Evolutionary conservation across 169 alveolate species (phyloP).

Genomic region (Plasmodium vinckei): DNA sequence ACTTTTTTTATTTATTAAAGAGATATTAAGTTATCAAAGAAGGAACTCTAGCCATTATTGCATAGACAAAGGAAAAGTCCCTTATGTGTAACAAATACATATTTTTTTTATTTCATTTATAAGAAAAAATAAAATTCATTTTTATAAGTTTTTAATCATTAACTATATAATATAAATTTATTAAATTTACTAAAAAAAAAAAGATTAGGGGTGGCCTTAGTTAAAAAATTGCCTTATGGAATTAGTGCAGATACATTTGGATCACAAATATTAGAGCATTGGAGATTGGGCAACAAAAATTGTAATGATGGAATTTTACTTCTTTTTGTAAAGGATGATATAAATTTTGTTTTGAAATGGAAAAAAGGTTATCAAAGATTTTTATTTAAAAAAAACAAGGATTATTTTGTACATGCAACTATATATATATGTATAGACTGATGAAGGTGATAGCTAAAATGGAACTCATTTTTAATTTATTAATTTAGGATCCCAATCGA

Average conservation of each 20-base stretch:
- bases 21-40: constrained; percentile 60
- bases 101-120: background rate
- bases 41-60: constrained; percentile 51
- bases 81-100: constrained; percentile 33
- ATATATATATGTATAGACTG: too few species aligned
- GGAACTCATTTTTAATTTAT: background rate
- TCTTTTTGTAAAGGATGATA: constrained; percentile 65
- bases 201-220: constrained; percentile 67
- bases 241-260: constrained; percentile 63
- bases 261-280: constrained; percentile 51
- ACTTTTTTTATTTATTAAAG: constrained; percentile 6
- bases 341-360: constrained; percentile 60
- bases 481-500: constrained; percentile 55
- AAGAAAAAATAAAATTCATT: background rate
- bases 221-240: constrained; percentile 62
- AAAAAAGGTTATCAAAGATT: constrained; percentile 39
- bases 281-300: constrained; percentile 53
- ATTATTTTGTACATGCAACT: too few species aligned
- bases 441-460: too few species aligned
- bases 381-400: background rate
- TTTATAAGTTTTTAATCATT: background rate
- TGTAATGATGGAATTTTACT: constrained; percentile 69
- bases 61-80: constrained; percentile 55
- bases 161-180: background rate
- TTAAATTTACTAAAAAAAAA: background rate